phyloP scores from a whole-genome alignment of 768 basidiomycete species.

The Crepidotus variabilis region DNA sequence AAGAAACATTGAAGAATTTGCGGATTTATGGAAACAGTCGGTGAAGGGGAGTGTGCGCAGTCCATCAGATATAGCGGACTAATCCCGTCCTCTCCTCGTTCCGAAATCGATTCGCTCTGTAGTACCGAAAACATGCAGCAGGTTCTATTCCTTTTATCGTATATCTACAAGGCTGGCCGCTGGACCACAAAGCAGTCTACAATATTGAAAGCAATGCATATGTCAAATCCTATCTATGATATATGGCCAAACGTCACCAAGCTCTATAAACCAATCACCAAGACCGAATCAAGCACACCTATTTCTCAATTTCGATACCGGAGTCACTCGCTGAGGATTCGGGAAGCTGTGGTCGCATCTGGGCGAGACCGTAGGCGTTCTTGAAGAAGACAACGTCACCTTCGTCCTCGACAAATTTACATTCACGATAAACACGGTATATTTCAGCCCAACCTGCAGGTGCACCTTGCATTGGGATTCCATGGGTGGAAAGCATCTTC shows the following conservation, averaged over 20 bases:
- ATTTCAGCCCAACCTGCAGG: conserved; percentile 80
- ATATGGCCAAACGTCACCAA: no score
- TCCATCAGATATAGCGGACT: not conserved
- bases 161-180: no score
- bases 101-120: no score
- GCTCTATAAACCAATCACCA: no score
- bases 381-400: conserved; percentile 91
- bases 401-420: conserved; percentile 96
- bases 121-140: no score
- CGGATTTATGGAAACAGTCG: conserved; percentile 57
- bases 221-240: no score
- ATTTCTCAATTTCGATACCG: conserved; percentile 50
- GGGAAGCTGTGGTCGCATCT: conserved; percentile 60
- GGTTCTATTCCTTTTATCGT: no score
- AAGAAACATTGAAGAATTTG: conserved; percentile 68
- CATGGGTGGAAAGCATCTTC: conserved; percentile 61
- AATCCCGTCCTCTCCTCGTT: no score
- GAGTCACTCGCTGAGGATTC: conserved; percentile 56
- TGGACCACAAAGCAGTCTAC: no score
- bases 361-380: conserved; percentile 77
- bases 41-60: conserved; percentile 32
- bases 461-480: conserved; percentile 63
- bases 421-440: conserved; percentile 71
- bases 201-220: no score
- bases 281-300: conserved; percentile 14